These are phyloP conservation scores for Metschnikowia kofuensis DNA, from an alignment of 805 yeast species.

Conservation along the genomic window DNA sequence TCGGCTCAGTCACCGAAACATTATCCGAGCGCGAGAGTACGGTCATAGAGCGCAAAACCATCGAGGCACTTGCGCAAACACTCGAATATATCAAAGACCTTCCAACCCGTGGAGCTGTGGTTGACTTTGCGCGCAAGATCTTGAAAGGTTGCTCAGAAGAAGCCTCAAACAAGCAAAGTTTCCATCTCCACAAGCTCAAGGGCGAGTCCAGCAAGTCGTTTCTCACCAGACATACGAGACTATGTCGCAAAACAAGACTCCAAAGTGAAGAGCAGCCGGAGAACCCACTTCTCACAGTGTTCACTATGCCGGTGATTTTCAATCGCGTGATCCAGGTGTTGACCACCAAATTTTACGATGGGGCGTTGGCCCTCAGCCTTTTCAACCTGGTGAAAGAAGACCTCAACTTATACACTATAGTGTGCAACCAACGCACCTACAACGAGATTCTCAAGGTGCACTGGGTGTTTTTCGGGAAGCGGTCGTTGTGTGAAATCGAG, in stretches of 20 bases:
- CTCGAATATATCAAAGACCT: conserved; percentile 20
- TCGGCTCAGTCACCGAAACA: not conserved
- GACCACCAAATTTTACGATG: conserved; percentile 29
- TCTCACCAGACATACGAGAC: conserved; percentile 18
- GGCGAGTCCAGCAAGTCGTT: conserved; percentile 14
- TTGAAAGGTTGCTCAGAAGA: conserved; percentile 12
- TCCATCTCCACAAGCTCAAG: conserved; percentile 16
- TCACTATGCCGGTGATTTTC: conserved; percentile 36
- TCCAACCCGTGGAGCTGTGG: conserved; percentile 12
- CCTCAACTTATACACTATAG: conserved; percentile 29
- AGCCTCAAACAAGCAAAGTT: conserved; percentile 6
- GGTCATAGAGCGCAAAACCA: not conserved
- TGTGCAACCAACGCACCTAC: conserved; percentile 41
- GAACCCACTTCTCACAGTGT: conserved; percentile 28
- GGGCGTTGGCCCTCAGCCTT: conserved; percentile 33
- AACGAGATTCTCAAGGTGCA: conserved; percentile 35
- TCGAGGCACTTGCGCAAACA: conserved; percentile 23
- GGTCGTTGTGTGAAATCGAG: conserved; percentile 34
- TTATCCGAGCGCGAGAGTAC: conserved; percentile 1
- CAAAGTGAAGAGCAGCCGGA: conserved; percentile 19
- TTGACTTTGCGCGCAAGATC: conserved; percentile 18
- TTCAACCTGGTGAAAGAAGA: conserved; percentile 36
- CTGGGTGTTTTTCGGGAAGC: conserved; percentile 40
- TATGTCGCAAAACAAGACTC: conserved; percentile 17
- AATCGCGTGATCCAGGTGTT: conserved; percentile 28